These are phyloP conservation scores for Candida silvatica DNA, from an alignment of 805 yeast genomes.

Conservation along the genomic window DNA sequence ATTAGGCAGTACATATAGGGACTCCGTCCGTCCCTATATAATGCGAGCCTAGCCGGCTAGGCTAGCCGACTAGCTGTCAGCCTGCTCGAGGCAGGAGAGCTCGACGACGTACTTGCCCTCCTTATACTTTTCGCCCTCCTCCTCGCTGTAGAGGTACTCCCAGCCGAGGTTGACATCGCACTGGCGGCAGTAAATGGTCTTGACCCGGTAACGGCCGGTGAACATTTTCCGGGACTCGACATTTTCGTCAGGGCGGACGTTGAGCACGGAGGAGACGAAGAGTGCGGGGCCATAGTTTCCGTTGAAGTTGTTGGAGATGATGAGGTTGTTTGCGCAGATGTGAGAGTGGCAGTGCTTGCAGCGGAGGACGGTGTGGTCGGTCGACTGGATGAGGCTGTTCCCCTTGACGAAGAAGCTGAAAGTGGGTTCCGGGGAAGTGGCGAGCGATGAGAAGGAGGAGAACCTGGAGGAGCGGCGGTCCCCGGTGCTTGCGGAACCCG, in stretches of 20 bases:
- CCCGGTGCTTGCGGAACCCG: conserved; percentile 3
- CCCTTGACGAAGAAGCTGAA: not conserved
- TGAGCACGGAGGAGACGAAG: conserved; percentile 24
- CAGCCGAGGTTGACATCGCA: conserved; percentile 24
- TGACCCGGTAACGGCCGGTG: conserved; percentile 26
- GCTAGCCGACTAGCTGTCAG: conserved; percentile 12
- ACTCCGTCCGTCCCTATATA: too few relatives aligned
- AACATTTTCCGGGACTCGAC: conserved; percentile 21
- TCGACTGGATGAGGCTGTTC: not conserved
- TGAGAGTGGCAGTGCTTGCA: conserved; percentile 27
- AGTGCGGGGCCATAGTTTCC: conserved; percentile 26
- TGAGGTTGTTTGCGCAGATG: conserved; percentile 19
- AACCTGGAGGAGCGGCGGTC: not conserved
- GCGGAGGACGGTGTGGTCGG: conserved; percentile 13
- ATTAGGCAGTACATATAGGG: too few relatives aligned
- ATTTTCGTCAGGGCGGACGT: conserved; percentile 11
- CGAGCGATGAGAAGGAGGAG: not conserved
- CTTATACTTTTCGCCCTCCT: conserved; percentile 22
- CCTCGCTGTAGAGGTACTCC: conserved; percentile 25
- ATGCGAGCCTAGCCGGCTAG: too few relatives aligned
- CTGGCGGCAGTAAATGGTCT: conserved; percentile 21
- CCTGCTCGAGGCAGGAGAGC: conserved; percentile 17
- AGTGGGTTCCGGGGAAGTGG: too few relatives aligned
- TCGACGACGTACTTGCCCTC: conserved; percentile 28
- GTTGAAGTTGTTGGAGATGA: conserved; percentile 25